Evolutionary conservation across 768 basidiomycete genomes (phyloP).

Genomic region (Tylopilus rubrobrunneus): DNA sequence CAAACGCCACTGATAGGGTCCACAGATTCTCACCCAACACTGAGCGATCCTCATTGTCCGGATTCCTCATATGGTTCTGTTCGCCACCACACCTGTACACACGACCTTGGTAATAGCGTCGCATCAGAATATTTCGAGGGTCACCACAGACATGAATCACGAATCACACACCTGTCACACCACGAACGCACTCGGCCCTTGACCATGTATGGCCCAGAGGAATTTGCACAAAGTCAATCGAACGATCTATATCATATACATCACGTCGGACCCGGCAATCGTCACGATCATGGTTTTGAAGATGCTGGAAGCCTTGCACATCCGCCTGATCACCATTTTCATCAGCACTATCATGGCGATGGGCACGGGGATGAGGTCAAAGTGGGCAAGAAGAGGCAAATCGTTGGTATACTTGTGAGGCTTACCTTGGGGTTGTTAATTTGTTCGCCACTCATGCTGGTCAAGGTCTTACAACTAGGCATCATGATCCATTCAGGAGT

Average conservation of each 20-base stretch:
- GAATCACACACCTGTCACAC: conserved; percentile 25
- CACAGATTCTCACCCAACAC: background rate
- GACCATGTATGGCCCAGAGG: conserved; percentile 20
- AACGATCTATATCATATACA: background rate
- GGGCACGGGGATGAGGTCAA: conserved; percentile 22
- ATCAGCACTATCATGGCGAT: background rate
- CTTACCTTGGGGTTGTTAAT: background rate
- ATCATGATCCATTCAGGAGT: conserved; percentile 85
- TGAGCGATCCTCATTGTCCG: background rate
- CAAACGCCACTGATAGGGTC: conserved; percentile 16
- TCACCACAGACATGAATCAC: conserved; percentile 34
- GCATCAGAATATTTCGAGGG: conserved; percentile 28
- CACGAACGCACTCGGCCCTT: conserved; percentile 26
- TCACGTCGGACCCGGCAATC: background rate
- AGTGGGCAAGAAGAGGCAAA: conserved; percentile 56
- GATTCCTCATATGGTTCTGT: conserved; percentile 21
- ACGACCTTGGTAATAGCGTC: background rate
- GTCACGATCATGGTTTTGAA: conserved; percentile 11
- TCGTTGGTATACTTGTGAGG: conserved; percentile 69
- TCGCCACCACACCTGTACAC: background rate
- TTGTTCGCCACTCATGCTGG: background rate
- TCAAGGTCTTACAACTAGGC: conserved; percentile 72
- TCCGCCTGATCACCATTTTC: background rate
- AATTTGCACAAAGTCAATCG: background rate
- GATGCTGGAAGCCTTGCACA: background rate